Base-by-base conservation (phyloP, 306 rosid species). In the Cicer cuneatum region DNA sequence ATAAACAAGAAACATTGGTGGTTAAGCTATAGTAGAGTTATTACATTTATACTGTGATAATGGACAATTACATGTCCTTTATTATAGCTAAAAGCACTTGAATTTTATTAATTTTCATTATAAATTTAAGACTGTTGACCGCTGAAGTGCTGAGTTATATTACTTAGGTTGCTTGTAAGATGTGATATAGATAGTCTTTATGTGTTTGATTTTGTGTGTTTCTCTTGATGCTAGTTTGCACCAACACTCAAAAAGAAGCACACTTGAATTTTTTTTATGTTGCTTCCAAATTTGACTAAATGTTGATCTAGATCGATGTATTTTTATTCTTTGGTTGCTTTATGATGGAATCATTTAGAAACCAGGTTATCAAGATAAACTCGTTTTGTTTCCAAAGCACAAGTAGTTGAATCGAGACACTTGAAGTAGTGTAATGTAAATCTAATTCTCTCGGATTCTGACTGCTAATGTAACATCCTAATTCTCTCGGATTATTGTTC, bases 1-100 rank as follows among this genome's bases (percentile, higher is more conserved):
- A 47, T 40, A 69, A 61, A 61, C 59, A 69, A 29, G 43, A 71
- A 75, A 75, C 77, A 69, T 81, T 75, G 77, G 81, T 75, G 68
- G 73, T 66, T 69, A 65, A 69, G 41, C 45, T 48, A 33, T 56
- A 67, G 43, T 19, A 41, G 58, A 51, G 35, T 29, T 29, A 60
- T 63, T 52, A 53, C 76, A 42, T 62, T 53, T 75, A 70, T 81
- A 63, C 62, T 52, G 69, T 54, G 29, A 43, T 37, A 43, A 54
- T 70, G 78, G 81, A 81, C 65, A 38, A 81, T 46, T 62, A 19
- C 64, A 69, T 53, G 60, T 51, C 53, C 47, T 75, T 75, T 70
- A 69, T 74, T 73, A 51, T 69, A 33, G 63, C 40, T 53, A 16
- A 60, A 75, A 46, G 57, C 45, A 70, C 78, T 75, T 56, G 72